phyloP scores from a whole-genome alignment of 768 basidiomycete species.

The Russula virescens region DNA sequence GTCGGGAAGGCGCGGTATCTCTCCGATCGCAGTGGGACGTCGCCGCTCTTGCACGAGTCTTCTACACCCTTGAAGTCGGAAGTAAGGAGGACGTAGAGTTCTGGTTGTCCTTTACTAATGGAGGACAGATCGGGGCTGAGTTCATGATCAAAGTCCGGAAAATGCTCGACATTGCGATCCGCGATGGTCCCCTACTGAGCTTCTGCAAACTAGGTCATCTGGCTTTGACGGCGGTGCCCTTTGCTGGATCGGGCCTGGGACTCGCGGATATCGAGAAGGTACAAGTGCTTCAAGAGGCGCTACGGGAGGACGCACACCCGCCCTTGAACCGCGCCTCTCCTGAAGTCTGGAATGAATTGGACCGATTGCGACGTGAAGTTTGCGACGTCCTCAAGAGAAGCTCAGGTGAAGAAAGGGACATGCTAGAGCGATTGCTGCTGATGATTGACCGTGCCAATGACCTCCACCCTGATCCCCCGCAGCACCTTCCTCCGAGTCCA shows the following conservation, averaged over 20 bases:
- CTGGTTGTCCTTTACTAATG: constrained; percentile 1
- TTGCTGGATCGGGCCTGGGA: not conserved
- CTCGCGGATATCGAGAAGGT: not conserved
- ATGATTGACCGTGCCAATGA: not conserved
- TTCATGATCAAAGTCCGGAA: not conserved
- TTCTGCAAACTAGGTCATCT: constrained; percentile 7
- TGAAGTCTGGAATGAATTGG: not conserved
- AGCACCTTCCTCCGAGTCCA: not conserved
- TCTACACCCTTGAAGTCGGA: not conserved
- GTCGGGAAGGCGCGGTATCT: not conserved
- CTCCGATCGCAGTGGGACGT: constrained; percentile 13
- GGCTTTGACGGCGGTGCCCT: not conserved
- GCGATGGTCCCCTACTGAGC: constrained; percentile 11
- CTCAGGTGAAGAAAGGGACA: not conserved
- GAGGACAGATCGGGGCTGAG: not conserved
- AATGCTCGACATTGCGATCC: not conserved
- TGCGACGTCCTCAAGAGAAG: not conserved
- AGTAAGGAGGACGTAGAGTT: not conserved
- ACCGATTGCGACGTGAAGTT: not conserved
- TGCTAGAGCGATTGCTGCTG: not conserved
- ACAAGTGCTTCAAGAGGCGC: not conserved
- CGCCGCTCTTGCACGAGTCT: constrained; percentile 1
- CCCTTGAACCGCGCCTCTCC: not conserved
- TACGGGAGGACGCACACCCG: not conserved
- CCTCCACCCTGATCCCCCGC: not conserved